Percentiles rank a stretch among this genome's conserved stretches.
These are phyloP conservation scores for Persicaria maculosa DNA, from an alignment of 148 eudicot species.

Conservation along the genomic window DNA sequence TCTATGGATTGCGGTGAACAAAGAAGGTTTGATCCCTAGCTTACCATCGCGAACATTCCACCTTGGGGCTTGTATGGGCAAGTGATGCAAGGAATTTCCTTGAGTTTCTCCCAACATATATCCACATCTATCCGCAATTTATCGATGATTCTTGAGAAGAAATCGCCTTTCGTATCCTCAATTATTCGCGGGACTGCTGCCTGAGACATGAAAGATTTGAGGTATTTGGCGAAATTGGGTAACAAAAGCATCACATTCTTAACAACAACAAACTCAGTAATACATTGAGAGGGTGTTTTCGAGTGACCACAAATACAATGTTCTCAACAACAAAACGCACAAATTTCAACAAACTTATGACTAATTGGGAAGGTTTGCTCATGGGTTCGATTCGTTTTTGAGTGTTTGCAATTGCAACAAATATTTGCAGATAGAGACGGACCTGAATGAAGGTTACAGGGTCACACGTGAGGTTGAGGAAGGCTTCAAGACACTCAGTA, in stretches of 20 bases:
- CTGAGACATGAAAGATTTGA: conserved; percentile 17
- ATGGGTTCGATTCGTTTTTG: too few relatives aligned
- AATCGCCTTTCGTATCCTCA: conserved; percentile 33
- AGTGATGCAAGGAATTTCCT: conserved; percentile 40
- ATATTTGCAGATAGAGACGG: background rate
- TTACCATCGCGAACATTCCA: conserved; percentile 47
- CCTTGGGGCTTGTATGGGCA: conserved; percentile 62
- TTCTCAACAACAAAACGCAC: background rate
- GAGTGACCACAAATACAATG: too few relatives aligned
- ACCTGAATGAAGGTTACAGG: conserved; percentile 70
- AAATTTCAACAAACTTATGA: background rate
- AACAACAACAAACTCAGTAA: too few relatives aligned
- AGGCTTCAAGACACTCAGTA: conserved; percentile 35
- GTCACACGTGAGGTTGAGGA: conserved; percentile 38
- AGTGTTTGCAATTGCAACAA: background rate
- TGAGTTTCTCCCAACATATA: conserved; percentile 29
- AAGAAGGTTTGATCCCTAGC: background rate
- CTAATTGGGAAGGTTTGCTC: background rate
- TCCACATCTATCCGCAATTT: conserved; percentile 30
- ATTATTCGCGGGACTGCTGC: conserved; percentile 42
- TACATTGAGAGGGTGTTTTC: too few relatives aligned
- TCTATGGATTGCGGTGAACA: too few relatives aligned
- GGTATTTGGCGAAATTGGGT: too few relatives aligned
- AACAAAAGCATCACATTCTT: too few relatives aligned
- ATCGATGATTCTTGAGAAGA: conserved; percentile 30